Conservation (phyloP, 2,329 filamentous ascomycete species). For the Trichoderma sp. region DNA sequence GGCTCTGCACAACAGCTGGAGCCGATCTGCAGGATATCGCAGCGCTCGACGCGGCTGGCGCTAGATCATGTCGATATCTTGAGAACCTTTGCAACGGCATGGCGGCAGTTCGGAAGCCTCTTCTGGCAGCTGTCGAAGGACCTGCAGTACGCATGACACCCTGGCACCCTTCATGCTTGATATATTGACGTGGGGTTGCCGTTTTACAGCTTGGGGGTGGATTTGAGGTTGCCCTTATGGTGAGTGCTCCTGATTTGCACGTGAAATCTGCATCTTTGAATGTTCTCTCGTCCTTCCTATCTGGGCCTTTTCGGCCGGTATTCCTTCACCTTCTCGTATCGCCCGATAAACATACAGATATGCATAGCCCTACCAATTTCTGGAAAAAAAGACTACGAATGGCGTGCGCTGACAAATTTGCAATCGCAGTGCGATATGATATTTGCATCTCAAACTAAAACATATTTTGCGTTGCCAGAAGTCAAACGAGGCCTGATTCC, state of each 20-base stretch:
- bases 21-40: constrained; percentile 43
- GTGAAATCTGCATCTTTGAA: constrained; percentile 9
- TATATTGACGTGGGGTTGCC: constrained; percentile 22
- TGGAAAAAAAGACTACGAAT: background rate
- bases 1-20: constrained; percentile 34
- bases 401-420: background rate
- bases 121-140: constrained; percentile 53
- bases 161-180: constrained; percentile 1
- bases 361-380: background rate
- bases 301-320: background rate
- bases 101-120: constrained; percentile 44
- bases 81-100: constrained; percentile 45
- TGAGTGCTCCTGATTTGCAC: constrained; percentile 31
- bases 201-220: constrained; percentile 49
- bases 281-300: constrained; percentile 2
- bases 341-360: constrained; percentile 19
- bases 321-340: background rate
- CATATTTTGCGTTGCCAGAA: constrained; percentile 45
- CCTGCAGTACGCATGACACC: constrained; percentile 46
- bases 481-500: constrained; percentile 45
- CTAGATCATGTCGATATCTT: constrained; percentile 40
- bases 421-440: constrained; percentile 42
- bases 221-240: constrained; percentile 52
- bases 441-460: constrained; percentile 37
- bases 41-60: constrained; percentile 37